Evolutionary conservation across 495 filamentous ascomycete species (phyloP).

Genomic region (Neohortaea acidophila): DNA sequence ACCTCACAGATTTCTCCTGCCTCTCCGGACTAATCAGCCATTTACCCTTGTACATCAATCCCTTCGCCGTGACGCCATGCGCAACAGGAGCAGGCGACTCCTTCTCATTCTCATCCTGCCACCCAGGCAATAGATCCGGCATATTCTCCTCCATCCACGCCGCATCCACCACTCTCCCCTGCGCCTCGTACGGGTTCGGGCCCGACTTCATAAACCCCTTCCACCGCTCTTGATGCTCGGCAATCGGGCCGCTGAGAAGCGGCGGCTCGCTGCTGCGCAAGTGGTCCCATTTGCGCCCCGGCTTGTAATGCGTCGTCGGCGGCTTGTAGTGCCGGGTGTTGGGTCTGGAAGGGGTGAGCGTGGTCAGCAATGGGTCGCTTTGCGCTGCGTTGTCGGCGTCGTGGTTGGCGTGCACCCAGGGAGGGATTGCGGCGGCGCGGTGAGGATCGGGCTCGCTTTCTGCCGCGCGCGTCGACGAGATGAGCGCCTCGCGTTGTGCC

Average conservation of each 20-base stretch:
- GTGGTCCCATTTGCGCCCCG: slow-evolving; percentile 18
- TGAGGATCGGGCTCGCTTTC: slow-evolving; percentile 12
- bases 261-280: slow-evolving; percentile 7
- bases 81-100: not conserved
- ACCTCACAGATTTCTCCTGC: slow-evolving; percentile 11
- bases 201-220: slow-evolving; percentile 12
- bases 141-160: slow-evolving; percentile 18
- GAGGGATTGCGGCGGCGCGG: slow-evolving; percentile 9
- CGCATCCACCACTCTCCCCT: slow-evolving; percentile 10
- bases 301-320: slow-evolving; percentile 3
- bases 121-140: slow-evolving; percentile 8
- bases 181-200: slow-evolving; percentile 3
- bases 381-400: slow-evolving; percentile 1
- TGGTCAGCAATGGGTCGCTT: not conserved
- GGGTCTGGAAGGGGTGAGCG: slow-evolving; percentile 1
- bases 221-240: slow-evolving; percentile 13
- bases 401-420: slow-evolving; percentile 17
- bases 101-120: slow-evolving; percentile 4
- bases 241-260: slow-evolving; percentile 8
- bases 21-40: slow-evolving; percentile 16
- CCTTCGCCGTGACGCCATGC: not conserved
- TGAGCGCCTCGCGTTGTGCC: too few species aligned
- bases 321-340: slow-evolving; percentile 6
- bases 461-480: too few species aligned
- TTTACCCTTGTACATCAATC: slow-evolving; percentile 12